Percentiles rank a stretch among this genome's conserved stretches.
phyloP scores from a whole-genome alignment of 139 green algal genomes.

The Chlamydomonas asymmetrica region DNA sequence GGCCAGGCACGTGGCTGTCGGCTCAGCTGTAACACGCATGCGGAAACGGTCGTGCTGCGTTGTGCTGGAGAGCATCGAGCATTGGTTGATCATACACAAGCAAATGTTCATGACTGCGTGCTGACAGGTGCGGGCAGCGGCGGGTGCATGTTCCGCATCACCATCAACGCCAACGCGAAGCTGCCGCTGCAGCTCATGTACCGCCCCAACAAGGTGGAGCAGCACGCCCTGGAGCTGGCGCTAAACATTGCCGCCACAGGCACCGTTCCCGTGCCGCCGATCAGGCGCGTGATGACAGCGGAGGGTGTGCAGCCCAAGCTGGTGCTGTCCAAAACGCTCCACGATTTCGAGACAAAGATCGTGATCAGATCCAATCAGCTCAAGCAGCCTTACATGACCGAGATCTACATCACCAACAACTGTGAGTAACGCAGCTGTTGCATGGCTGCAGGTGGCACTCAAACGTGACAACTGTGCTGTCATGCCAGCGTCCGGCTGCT shows the following conservation, averaged over 20 bases:
- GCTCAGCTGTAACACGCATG: no score
- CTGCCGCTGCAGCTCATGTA: constrained; percentile 47
- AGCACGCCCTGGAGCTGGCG: constrained; percentile 28
- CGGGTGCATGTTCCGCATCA: constrained; percentile 45
- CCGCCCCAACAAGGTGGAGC: constrained; percentile 19
- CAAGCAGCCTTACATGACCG: constrained; percentile 27
- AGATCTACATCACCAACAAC: constrained; percentile 29
- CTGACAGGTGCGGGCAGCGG: constrained; percentile 4
- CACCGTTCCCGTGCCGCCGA: neutral
- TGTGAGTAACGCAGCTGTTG: neutral
- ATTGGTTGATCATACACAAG: no score
- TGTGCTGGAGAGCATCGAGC: no score
- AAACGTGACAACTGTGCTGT: neutral
- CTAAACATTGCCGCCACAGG: constrained; percentile 28
- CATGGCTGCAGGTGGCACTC: neutral
- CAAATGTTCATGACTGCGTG: no score
- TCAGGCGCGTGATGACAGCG: constrained; percentile 26
- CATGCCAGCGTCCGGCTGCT: no score
- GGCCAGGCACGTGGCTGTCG: neutral
- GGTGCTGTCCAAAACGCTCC: constrained; percentile 48
- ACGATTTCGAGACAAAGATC: constrained; percentile 68
- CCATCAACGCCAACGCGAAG: constrained; percentile 26
- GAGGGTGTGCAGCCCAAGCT: constrained; percentile 55
- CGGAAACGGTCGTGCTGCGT: no score
- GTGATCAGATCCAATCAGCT: constrained; percentile 57